Conservation (phyloP, 2,329 filamentous ascomycete species). For the Monosporascus sp. region DNA sequence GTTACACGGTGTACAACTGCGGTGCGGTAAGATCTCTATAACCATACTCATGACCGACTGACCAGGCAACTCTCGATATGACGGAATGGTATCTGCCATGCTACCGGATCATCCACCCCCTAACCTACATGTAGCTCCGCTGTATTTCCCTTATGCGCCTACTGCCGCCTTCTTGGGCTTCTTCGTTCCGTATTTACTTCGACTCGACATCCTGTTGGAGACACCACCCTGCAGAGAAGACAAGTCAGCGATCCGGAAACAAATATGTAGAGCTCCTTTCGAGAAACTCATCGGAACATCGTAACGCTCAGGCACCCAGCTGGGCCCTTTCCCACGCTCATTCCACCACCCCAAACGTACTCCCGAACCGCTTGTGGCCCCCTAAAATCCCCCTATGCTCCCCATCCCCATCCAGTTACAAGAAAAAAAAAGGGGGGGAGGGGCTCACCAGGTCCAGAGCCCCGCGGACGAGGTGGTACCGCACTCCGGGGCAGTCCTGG, state of each 20-base stretch:
- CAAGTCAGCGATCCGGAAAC: slow-evolving; percentile 19
- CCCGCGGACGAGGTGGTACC: slow-evolving; percentile 88
- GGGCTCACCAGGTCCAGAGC: slow-evolving; percentile 82
- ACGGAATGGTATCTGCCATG: too few species aligned
- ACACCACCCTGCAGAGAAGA: slow-evolving; percentile 69
- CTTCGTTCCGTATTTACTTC: slow-evolving; percentile 98
- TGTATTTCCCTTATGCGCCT: slow-evolving; percentile 24
- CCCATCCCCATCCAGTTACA: background rate
- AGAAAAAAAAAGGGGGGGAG: background rate
- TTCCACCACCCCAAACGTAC: background rate
- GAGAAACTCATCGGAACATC: too few species aligned
- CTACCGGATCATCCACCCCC: too few species aligned
- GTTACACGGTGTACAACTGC: background rate
- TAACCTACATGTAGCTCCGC: background rate
- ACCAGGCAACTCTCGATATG: too few species aligned
- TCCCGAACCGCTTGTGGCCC: too few species aligned
- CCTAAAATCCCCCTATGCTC: background rate
- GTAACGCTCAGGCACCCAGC: too few species aligned
- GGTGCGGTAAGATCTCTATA: background rate
- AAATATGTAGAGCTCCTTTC: too few species aligned
- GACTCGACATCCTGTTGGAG: slow-evolving; percentile 71
- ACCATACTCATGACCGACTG: too few species aligned
- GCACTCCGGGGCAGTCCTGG: slow-evolving; percentile 98
- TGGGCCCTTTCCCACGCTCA: too few species aligned
- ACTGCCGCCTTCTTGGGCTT: slow-evolving; percentile 82